A percentile compares a stretch with the other conserved stretches of the same genome.
phyloP scores from a whole-genome alignment of 1,139 yeast genomes.

The Sugiyamaella paludigena region DNA sequence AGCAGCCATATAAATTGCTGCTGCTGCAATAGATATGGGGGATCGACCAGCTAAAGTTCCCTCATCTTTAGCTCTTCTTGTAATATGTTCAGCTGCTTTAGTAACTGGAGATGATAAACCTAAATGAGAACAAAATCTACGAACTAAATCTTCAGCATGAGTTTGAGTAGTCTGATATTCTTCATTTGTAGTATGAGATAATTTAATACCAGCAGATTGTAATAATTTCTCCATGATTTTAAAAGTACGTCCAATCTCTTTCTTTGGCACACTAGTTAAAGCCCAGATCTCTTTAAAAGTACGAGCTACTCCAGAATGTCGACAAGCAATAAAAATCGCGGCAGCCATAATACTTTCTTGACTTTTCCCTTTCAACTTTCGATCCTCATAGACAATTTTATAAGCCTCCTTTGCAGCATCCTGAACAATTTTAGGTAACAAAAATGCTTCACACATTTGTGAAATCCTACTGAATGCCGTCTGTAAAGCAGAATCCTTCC shows the following conservation, averaged over 20 bases:
- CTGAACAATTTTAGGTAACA: slow-evolving; percentile 89
- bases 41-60: slow-evolving; percentile 97
- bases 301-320: slow-evolving; percentile 92
- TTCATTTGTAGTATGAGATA: slow-evolving; percentile 35
- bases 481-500: slow-evolving; percentile 80
- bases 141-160: slow-evolving; percentile 88
- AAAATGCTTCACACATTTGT: slow-evolving; percentile 96
- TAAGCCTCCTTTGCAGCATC: slow-evolving; percentile 98
- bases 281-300: slow-evolving; percentile 96
- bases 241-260: slow-evolving; percentile 78
- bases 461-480: slow-evolving; percentile 89
- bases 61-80: slow-evolving; percentile 81
- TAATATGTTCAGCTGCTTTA: slow-evolving; percentile 91
- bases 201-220: slow-evolving; percentile 34
- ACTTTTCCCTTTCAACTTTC: slow-evolving; percentile 82
- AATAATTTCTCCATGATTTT: slow-evolving; percentile 77
- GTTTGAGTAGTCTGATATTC: slow-evolving; percentile 75
- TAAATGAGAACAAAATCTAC: slow-evolving; percentile 93
- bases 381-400: slow-evolving; percentile 86
- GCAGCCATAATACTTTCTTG: slow-evolving; percentile 97
- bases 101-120: slow-evolving; percentile 84
- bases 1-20: slow-evolving; percentile 93
- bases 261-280: slow-evolving; percentile 87
- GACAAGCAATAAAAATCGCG: slow-evolving; percentile 88
- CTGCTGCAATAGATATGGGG: slow-evolving; percentile 96